These are phyloP conservation scores for Geotrichum reessii DNA, from an alignment of 1,139 yeast genomes.

Conservation along the genomic window DNA sequence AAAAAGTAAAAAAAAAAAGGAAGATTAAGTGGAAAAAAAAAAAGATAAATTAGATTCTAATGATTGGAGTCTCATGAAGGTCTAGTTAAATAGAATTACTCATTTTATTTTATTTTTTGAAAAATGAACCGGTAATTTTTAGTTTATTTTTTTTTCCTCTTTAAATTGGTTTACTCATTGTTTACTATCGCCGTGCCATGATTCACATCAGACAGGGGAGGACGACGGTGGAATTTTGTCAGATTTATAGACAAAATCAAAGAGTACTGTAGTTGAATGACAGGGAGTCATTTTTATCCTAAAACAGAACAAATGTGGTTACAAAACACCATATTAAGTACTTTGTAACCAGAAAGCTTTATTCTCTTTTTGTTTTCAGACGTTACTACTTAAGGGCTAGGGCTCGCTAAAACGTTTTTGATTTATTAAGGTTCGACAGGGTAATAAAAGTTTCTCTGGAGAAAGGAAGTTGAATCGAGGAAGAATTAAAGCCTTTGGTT, in stretches of 20 bases:
- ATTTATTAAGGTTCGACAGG: background rate
- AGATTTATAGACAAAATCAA: background rate
- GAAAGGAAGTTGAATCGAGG: too few species aligned
- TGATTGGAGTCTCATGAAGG: background rate
- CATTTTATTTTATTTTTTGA: too few species aligned
- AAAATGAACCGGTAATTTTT: too few species aligned
- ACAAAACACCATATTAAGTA: background rate
- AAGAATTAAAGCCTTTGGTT: too few species aligned
- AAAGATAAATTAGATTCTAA: background rate
- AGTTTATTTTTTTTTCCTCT: too few species aligned
- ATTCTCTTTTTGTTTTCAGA: too few species aligned
- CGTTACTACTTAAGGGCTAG: too few species aligned
- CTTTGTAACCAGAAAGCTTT: background rate
- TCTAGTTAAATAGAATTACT: background rate
- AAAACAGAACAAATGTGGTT: background rate
- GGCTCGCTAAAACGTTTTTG: background rate
- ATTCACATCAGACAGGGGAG: background rate
- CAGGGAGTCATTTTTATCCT: background rate
- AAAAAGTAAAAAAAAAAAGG: background rate
- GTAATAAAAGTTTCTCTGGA: too few species aligned
- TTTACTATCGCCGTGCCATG: background rate
- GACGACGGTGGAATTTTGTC: background rate
- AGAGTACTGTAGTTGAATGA: background rate
- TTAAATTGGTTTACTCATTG: background rate
- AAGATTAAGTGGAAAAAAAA: background rate